A percentile compares a stretch with the other conserved stretches of the same genome.
Evolutionary conservation across 805 yeast species (phyloP).

Genomic region (Yarrowia bubula): DNA sequence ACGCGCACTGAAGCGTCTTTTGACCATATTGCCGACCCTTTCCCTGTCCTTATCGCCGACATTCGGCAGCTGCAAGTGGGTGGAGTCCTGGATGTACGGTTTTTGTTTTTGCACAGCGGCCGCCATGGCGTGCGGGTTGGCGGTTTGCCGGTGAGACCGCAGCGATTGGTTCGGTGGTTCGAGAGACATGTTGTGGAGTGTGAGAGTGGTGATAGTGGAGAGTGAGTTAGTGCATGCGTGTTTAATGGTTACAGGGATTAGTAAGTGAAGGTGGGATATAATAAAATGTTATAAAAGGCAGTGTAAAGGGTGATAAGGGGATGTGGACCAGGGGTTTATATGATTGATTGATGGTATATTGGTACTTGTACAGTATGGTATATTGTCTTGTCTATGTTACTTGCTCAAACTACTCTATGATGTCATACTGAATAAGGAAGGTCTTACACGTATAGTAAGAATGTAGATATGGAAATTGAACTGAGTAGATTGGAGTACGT

Average conservation of each 20-base stretch:
- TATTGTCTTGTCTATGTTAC: too few relatives aligned
- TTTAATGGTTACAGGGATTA: neutral
- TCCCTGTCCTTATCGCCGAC: conserved; percentile 34
- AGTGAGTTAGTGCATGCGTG: too few relatives aligned
- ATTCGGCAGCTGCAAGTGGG: conserved; percentile 30
- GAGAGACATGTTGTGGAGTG: neutral
- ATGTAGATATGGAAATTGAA: too few relatives aligned
- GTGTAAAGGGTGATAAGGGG: too few relatives aligned
- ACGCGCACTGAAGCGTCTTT: conserved; percentile 34
- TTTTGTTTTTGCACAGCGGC: conserved; percentile 24
- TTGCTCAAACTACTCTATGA: too few relatives aligned
- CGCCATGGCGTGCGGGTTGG: conserved; percentile 26
- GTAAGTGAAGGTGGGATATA: neutral
- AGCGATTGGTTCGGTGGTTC: conserved; percentile 33
- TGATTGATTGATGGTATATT: too few relatives aligned
- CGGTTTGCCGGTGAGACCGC: conserved; percentile 36
- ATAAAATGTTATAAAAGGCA: too few relatives aligned
- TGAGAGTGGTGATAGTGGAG: neutral
- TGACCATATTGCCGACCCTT: conserved; percentile 35
- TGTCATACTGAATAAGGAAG: too few relatives aligned
- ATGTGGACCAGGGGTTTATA: too few relatives aligned
- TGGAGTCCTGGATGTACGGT: conserved; percentile 29
- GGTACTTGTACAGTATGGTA: too few relatives aligned
- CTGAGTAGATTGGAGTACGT: too few relatives aligned
- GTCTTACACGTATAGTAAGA: too few relatives aligned